Base-by-base conservation (phyloP, 2,329 filamentous ascomycete species). In the Calonectria pseudoturangicola region DNA sequence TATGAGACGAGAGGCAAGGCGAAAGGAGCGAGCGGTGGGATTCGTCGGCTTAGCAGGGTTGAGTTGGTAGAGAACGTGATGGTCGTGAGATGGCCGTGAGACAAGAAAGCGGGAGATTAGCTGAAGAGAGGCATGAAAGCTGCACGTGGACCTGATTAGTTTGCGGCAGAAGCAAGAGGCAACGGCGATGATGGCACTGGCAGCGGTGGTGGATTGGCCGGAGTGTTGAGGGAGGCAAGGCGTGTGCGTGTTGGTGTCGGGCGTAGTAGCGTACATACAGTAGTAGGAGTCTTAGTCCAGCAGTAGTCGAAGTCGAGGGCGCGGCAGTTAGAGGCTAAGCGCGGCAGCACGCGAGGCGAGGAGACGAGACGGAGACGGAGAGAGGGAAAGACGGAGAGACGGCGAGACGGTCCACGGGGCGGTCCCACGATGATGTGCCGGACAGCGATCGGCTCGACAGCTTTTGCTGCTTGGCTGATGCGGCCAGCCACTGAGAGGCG, bases 111-210 rank as follows among this genome's bases (percentile, higher is more conserved):
- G 66, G 63, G 64, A 66, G 70, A 69, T 75, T 74, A 81, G 71
- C 70, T 77, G 48, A 75, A 76, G 56, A 71, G 74, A 73, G 76
- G 75, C 79, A 81, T 80, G 72, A 75, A 78, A 78, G 76, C 76
- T 68, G 54, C 72, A 74, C 66, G 16, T 47, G 68, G 62, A 18
- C 28, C 60, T 63, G 62, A 73, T 72, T 51, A 70, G 62, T 36
- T 39, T 21, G 45, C 30, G 41, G 33, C 43, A 28, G 56, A 39
- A 30, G 36, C 18, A 45, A 50, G 25, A 62, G 16, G 33, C 13
- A 39, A 39, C 64, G 60, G 72, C n/a, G 64, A 62, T 43, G 48
- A 41, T 36, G 65, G 47, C 45, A 47, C 63, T 70, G 58, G 63
- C 43, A 51, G 60, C 39, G 28, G 16, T 51, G 56, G 66, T 63